These are phyloP conservation scores for Ascochyta koolunga DNA, from an alignment of 2,329 filamentous ascomycete genomes.

Conservation along the genomic window DNA sequence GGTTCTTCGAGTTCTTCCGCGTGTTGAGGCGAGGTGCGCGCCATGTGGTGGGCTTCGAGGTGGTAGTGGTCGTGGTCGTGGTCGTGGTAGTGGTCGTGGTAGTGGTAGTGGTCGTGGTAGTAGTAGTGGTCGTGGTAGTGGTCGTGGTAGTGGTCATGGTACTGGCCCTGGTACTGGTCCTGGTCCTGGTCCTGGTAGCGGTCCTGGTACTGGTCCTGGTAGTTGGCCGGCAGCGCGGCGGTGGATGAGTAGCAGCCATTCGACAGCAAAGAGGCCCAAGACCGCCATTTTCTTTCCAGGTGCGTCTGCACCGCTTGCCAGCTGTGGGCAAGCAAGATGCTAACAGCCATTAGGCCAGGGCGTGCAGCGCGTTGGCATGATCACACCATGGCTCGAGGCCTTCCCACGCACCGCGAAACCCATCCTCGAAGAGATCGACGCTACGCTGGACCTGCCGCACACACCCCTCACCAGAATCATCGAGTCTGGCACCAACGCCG, in stretches of 20 bases:
- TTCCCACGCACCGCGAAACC: conserved; percentile 79
- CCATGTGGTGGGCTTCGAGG: background rate
- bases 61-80: background rate
- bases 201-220: background rate
- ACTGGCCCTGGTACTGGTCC: background rate
- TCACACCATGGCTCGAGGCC: conserved; percentile 80
- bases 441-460: conserved; percentile 69
- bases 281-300: conserved; percentile 50
- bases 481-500: conserved; percentile 75
- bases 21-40: conserved; percentile 4
- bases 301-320: conserved; percentile 15
- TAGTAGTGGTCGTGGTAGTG: background rate
- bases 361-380: conserved; percentile 88
- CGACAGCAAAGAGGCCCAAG: conserved; percentile 38
- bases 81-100: background rate
- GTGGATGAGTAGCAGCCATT: conserved; percentile 40
- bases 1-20: conserved; percentile 9
- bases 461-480: conserved; percentile 73
- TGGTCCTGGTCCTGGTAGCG: background rate
- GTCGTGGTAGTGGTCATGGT: no score
- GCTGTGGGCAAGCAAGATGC: background rate
- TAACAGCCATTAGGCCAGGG: conserved; percentile 70
- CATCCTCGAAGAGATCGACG: conserved; percentile 87
- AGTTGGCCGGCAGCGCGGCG: conserved; percentile 13
- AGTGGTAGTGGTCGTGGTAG: background rate